Evolutionary conservation across 805 yeast genomes (phyloP).

Genomic region (Pichia gijzeniarum): DNA sequence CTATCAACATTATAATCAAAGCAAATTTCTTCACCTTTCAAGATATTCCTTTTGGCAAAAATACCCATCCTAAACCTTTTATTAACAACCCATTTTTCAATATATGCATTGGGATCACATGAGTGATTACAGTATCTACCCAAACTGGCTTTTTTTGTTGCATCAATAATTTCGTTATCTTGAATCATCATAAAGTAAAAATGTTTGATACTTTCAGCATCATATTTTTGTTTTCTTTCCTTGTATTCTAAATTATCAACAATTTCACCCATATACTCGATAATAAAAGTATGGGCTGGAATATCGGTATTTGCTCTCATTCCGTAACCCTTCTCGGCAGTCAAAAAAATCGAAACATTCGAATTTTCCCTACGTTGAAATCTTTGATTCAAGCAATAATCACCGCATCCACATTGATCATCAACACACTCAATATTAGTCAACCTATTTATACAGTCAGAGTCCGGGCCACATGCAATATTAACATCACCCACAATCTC

Average conservation of each 20-base stretch:
- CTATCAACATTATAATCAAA: slow-evolving; percentile 92
- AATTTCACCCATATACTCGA: slow-evolving; percentile 93
- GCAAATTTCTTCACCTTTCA: slow-evolving; percentile 82
- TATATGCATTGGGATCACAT: slow-evolving; percentile 90
- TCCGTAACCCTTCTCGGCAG: slow-evolving; percentile 87
- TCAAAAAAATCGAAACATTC: slow-evolving; percentile 68
- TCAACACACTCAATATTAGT: slow-evolving; percentile 89
- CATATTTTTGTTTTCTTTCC: slow-evolving; percentile 68
- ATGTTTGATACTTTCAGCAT: slow-evolving; percentile 61
- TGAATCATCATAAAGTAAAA: slow-evolving; percentile 96
- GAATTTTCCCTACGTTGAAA: slow-evolving; percentile 77
- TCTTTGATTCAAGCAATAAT: slow-evolving; percentile 77
- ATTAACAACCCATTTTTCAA: slow-evolving; percentile 96
- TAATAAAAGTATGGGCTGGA: slow-evolving; percentile 62
- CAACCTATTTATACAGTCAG: slow-evolving; percentile 86
- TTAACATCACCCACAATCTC: slow-evolving; percentile 37
- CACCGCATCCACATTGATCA: slow-evolving; percentile 66
- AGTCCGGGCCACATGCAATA: slow-evolving; percentile 74
- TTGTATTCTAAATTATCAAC: slow-evolving; percentile 75
- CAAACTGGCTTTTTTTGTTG: slow-evolving; percentile 80
- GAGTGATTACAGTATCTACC: slow-evolving; percentile 95
- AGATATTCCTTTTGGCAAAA: slow-evolving; percentile 71
- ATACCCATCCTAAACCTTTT: slow-evolving; percentile 90
- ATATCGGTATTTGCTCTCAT: slow-evolving; percentile 62
- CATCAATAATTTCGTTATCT: slow-evolving; percentile 89